phyloP scores from a whole-genome alignment of 1,284 basidiomycete species.

The Trichosporon sp. region DNA sequence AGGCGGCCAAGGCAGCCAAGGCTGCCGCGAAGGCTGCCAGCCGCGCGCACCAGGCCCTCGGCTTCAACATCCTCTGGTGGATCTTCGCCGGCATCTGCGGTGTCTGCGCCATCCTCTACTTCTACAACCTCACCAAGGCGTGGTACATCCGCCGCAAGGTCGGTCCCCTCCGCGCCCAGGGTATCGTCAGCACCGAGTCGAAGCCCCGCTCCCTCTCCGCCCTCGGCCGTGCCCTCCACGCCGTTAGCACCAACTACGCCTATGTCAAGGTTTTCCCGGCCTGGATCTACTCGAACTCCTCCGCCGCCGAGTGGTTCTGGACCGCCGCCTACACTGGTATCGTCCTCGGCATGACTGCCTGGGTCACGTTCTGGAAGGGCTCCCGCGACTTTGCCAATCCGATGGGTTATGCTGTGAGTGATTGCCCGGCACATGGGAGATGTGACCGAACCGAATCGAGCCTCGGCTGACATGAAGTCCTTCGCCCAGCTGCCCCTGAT shows the following conservation, averaged over 20 bases:
- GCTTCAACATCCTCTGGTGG: conserved; percentile 25
- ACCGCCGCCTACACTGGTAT: conserved; percentile 29
- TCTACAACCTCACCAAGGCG: conserved; percentile 1
- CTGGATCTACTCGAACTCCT: conserved; percentile 26
- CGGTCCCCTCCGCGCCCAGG: conserved; percentile 3
- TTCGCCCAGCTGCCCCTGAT: conserved; percentile 64
- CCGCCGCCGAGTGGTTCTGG: conserved; percentile 30
- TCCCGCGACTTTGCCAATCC: conserved; percentile 26
- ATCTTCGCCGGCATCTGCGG: conserved; percentile 21
- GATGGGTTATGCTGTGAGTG: conserved; percentile 22
- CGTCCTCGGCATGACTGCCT: conserved; percentile 28
- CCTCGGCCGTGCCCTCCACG: conserved; percentile 19
- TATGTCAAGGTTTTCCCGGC: conserved; percentile 31
- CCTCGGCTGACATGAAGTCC: conserved; percentile 4
- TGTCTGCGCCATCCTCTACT: conserved; percentile 12
- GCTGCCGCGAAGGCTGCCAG: not conserved
- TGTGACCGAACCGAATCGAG: not conserved
- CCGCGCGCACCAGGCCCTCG: conserved; percentile 13
- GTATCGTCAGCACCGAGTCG: not conserved
- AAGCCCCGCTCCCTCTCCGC: conserved; percentile 4
- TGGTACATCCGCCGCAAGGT: conserved; percentile 19
- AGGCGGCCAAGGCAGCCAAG: not conserved
- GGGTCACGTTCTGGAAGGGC: conserved; percentile 23
- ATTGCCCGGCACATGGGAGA: not conserved
- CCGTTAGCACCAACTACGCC: conserved; percentile 25